Conservation (phyloP, 805 yeast species). For the Groenewaldozyma tartarivorans region DNA sequence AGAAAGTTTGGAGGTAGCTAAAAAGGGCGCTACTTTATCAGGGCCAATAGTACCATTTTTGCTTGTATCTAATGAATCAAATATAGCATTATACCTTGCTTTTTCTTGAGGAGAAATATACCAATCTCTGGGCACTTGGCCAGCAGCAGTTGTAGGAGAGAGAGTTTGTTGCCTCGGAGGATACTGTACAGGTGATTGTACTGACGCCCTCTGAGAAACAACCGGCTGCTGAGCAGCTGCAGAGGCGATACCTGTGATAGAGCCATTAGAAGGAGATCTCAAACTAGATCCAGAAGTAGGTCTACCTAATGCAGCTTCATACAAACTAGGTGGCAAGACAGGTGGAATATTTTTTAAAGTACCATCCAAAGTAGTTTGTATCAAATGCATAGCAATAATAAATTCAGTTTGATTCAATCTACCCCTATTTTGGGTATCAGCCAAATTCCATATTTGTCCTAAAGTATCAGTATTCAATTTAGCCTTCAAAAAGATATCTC, state of each 20-base stretch:
- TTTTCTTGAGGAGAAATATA: slow-evolving; percentile 55
- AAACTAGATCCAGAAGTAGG: slow-evolving; percentile 15
- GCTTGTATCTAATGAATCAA: slow-evolving; percentile 64
- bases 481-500: slow-evolving; percentile 82
- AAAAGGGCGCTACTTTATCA: slow-evolving; percentile 75
- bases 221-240: slow-evolving; percentile 2
- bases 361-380: slow-evolving; percentile 70
- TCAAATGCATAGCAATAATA: slow-evolving; percentile 88
- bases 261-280: slow-evolving; percentile 9
- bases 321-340: slow-evolving; percentile 32
- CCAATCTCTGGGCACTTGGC: slow-evolving; percentile 46
- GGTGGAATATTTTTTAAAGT: slow-evolving; percentile 49
- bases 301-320: slow-evolving; percentile 25
- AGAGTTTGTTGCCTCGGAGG: slow-evolving; percentile 1
- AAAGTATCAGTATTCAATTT: slow-evolving; percentile 65
- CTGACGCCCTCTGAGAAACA: slow-evolving; percentile 14
- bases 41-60: slow-evolving; percentile 59
- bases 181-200: slow-evolving; percentile 9
- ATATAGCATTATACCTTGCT: slow-evolving; percentile 70
- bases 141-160: slow-evolving; percentile 3
- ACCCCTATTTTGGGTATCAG: slow-evolving; percentile 70
- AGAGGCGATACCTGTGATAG: slow-evolving; percentile 7
- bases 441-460: slow-evolving; percentile 84
- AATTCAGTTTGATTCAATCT: slow-evolving; percentile 65
- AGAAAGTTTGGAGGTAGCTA: slow-evolving; percentile 76